Evolutionary conservation across 768 basidiomycete species (phyloP).

Genomic region (Leccinum broughii): DNA sequence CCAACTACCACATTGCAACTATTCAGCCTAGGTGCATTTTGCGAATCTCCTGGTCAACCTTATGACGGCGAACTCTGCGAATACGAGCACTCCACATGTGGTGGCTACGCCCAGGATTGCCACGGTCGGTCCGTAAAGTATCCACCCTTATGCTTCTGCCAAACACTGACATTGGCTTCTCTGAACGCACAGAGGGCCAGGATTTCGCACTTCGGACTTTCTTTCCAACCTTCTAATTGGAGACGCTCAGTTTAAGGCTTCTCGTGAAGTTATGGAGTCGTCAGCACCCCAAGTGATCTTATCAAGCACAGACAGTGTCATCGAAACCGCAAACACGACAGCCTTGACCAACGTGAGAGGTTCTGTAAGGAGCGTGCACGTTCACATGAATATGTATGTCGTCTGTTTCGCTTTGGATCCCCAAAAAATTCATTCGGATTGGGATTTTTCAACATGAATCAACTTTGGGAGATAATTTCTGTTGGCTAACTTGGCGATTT

Average conservation of each 20-base stretch:
- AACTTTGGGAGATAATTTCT: background rate
- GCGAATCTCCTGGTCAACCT: slow-evolving; percentile 70
- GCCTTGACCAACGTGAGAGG: slow-evolving; percentile 51
- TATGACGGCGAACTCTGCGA: slow-evolving; percentile 71
- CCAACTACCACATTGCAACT: background rate
- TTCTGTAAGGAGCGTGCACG: slow-evolving; percentile 67
- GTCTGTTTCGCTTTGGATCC: background rate
- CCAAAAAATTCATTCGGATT: background rate
- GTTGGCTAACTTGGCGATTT: background rate
- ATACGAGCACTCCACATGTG: slow-evolving; percentile 73
- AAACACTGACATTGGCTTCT: background rate
- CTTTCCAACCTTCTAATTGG: slow-evolving; percentile 76
- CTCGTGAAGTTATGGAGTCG: slow-evolving; percentile 59
- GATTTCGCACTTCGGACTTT: slow-evolving; percentile 73
- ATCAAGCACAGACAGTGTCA: slow-evolving; percentile 18
- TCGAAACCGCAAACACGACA: slow-evolving; percentile 21
- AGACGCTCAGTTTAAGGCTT: slow-evolving; percentile 65
- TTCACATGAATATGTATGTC: slow-evolving; percentile 66
- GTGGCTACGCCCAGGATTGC: slow-evolving; percentile 64
- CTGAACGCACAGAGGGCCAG: slow-evolving; percentile 57
- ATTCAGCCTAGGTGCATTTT: slow-evolving; percentile 65
- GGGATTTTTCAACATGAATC: background rate
- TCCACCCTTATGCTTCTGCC: background rate
- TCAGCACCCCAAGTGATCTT: slow-evolving; percentile 13
- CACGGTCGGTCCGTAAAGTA: slow-evolving; percentile 57